Evolutionary conservation across 2,329 filamentous ascomycete species (phyloP), one percentile per base, ranked within the genome.

Genomic region (Colletotrichum spinosum): DNA sequence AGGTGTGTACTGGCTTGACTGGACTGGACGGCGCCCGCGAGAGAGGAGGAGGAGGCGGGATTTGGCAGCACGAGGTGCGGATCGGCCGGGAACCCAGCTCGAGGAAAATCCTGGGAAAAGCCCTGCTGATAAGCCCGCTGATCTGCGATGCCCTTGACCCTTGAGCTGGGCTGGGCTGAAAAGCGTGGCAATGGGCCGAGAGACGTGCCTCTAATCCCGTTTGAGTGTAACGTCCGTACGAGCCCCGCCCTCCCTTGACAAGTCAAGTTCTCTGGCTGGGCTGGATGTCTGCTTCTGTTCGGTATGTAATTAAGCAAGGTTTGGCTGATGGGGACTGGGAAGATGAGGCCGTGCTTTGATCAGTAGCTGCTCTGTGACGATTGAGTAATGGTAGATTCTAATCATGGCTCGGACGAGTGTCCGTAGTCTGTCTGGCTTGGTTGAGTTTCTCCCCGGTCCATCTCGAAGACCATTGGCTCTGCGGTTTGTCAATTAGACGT

Each of bases 41-140:
- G n/a, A 38, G 38, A 46, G 10, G 33, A 33, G 10, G 33, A 33
- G n/a, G 17, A 45, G 38, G 17, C 17, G 17, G 45, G 41, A 25
- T 25, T 13, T 39, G 33, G n/a, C 8, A 42, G 25, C 33, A 60
- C 35, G 25, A 8, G 15, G 45, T 39, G 61, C 56, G 61, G 61
- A 60, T 55, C 51, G 39, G 7, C 50, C 50, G 56, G 55, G 55
- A 48, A 54, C 42, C 49, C 55, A 61, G 50, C 56, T 60, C 42
- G 12, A 37, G 13, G 25, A 61, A n/a, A n/a, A 41, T 64, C 41
- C 50, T 41, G 45, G 56, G 50, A 51, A 60, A 60, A 34, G 50
- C 50, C 61, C 35, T 50, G 61, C 44, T 50, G 50, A 25, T 17
- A 25, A 50, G n/a, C 25, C 39, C 42, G 45, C 45, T 25, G 44